phyloP scores from a whole-genome alignment of 2,329 filamentous ascomycete species.

The Bimuria novae-zelandiae region DNA sequence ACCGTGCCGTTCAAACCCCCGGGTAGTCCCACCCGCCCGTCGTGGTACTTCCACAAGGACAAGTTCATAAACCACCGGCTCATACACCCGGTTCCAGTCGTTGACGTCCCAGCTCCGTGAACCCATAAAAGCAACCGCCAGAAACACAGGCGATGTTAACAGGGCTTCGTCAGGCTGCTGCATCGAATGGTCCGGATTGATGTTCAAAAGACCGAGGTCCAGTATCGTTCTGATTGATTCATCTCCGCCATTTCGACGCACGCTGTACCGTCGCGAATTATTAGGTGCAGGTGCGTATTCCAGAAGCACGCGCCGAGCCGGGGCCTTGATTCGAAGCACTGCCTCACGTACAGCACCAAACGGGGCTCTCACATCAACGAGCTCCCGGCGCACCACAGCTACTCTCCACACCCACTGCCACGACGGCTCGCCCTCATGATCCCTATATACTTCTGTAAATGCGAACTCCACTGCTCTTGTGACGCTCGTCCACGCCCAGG shows the following conservation, averaged over 20 bases:
- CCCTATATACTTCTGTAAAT: background rate
- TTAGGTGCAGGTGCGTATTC: background rate
- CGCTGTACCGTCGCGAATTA: background rate
- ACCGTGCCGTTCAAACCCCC: background rate
- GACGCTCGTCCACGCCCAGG: background rate
- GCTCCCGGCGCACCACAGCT: background rate
- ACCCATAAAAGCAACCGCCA: background rate
- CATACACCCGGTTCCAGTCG: background rate
- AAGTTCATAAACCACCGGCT: background rate
- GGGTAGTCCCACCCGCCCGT: background rate
- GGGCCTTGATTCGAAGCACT: background rate
- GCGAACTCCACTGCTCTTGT: background rate
- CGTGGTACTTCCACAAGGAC: slow-evolving; percentile 1
- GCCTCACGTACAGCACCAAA: slow-evolving; percentile 3
- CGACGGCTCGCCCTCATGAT: too few relatives aligned
- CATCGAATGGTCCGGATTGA: background rate
- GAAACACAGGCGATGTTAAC: background rate
- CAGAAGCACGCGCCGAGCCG: background rate
- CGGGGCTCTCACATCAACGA: slow-evolving; percentile 1
- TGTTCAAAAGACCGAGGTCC: background rate
- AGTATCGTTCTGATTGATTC: background rate
- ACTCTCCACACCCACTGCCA: background rate
- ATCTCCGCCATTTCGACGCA: background rate
- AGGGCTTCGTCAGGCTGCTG: background rate
- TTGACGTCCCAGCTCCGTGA: background rate